Percentiles rank a stretch among this genome's conserved stretches.
Evolutionary conservation across 768 basidiomycete genomes (phyloP).

Genomic region (Dacryopinax spathularia): DNA sequence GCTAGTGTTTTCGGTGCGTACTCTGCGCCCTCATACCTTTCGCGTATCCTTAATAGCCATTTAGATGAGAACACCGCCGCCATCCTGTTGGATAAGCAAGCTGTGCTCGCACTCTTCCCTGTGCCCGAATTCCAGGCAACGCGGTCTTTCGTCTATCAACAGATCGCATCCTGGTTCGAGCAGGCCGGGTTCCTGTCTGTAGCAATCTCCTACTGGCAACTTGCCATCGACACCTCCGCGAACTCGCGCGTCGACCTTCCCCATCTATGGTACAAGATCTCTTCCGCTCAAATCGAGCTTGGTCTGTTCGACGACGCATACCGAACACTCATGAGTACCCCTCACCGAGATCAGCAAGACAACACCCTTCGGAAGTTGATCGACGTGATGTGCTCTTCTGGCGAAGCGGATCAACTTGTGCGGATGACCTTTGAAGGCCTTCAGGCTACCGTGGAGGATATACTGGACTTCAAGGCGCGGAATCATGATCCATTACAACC

Average conservation of each 20-base stretch:
- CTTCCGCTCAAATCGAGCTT: conserved; percentile 58
- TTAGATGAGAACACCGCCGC: conserved; percentile 11
- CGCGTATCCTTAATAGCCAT: conserved; percentile 3
- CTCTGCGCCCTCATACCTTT: neutral
- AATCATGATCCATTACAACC: conserved; percentile 77
- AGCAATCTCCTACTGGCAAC: conserved; percentile 59
- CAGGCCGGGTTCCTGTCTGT: conserved; percentile 38
- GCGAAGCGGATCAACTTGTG: conserved; percentile 63
- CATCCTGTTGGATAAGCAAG: conserved; percentile 34
- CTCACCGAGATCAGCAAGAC: conserved; percentile 67
- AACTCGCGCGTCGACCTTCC: conserved; percentile 36
- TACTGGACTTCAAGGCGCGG: conserved; percentile 81
- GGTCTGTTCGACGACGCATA: conserved; percentile 81
- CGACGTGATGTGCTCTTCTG: conserved; percentile 83
- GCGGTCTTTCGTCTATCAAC: conserved; percentile 61
- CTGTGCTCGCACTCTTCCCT: conserved; percentile 46
- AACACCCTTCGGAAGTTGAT: conserved; percentile 72
- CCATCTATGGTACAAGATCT: conserved; percentile 67
- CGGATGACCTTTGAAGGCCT: conserved; percentile 74
- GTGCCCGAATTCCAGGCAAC: conserved; percentile 41
- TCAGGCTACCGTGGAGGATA: conserved; percentile 73
- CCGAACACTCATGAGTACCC: conserved; percentile 53
- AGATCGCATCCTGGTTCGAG: conserved; percentile 63
- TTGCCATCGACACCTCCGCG: conserved; percentile 61
- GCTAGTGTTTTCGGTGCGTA: conserved; percentile 62